These are phyloP conservation scores for Pseudocercospora musae DNA, from an alignment of 2,329 filamentous ascomycete species.

Conservation along the genomic window DNA sequence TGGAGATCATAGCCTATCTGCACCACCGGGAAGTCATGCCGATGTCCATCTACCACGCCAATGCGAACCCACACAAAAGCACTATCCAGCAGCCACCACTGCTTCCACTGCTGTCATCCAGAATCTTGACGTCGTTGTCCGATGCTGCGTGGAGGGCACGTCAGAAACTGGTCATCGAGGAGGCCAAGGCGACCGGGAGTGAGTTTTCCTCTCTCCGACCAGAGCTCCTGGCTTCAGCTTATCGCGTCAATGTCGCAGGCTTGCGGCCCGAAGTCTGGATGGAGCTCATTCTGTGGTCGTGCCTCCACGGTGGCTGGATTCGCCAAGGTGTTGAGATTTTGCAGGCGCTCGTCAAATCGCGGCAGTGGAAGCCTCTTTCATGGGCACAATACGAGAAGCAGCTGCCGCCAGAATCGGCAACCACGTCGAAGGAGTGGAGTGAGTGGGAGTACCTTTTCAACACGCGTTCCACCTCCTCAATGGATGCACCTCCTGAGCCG, in stretches of 20 bases:
- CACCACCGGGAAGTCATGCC: conserved; percentile 49
- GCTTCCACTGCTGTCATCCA: conserved; percentile 46
- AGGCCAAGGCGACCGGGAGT: conserved; percentile 34
- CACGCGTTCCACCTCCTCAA: conserved; percentile 21
- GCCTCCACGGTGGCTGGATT: conserved; percentile 48
- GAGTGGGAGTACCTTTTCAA: conserved; percentile 33
- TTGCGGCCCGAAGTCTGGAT: conserved; percentile 49
- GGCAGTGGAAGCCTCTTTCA: conserved; percentile 36
- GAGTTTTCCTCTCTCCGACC: conserved; percentile 40
- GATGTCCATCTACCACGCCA: conserved; percentile 44
- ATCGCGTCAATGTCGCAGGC: conserved; percentile 40
- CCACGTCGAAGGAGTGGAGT: conserved; percentile 30
- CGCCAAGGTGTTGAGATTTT: conserved; percentile 43
- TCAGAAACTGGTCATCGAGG: conserved; percentile 35
- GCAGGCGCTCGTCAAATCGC: conserved; percentile 9
- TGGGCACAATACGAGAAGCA: conserved; percentile 42
- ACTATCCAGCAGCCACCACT: conserved; percentile 48
- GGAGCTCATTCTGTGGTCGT: conserved; percentile 52
- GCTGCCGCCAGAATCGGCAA: conserved; percentile 24
- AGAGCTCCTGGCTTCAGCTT: conserved; percentile 44
- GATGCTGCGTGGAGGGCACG: conserved; percentile 51
- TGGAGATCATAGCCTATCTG: conserved; percentile 48
- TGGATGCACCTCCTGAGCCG: conserved; percentile 15
- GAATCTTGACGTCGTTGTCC: conserved; percentile 49
- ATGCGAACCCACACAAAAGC: conserved; percentile 33